Evolutionary conservation across 2,329 filamentous ascomycete genomes (phyloP), one percentile per base, ranked within the genome.

Genomic region (Exserohilum turcica): DNA sequence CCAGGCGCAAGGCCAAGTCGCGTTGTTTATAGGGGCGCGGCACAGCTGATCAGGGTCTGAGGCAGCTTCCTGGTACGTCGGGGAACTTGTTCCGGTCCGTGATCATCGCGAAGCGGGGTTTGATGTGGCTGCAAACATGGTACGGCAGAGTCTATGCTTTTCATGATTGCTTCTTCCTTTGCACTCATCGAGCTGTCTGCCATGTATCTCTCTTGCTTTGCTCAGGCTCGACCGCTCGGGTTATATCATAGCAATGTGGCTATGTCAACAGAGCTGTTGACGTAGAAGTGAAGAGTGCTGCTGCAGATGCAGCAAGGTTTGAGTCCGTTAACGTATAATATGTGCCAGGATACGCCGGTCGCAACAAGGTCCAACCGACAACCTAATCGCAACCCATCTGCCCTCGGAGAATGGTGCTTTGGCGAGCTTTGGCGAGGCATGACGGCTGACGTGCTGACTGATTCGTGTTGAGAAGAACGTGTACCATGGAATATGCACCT

Each of bases 111-210:
- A 37, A 51, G 48, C 35, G 48, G 48, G 48, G 48, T 51, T 46
- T 19, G 9, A 40, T 6, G 29, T 12, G 24, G 27, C 28, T 51
- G 13, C 15, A 9, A 39, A 27, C 21, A 24, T 35, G 39, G 47
- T 44, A 44, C 47, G 31, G 39, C 18, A 31, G 27, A 51, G 21
- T 43, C 48, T 43, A 40, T 39, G 48, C 48, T 31, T 36, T 44
- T 13, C 29, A 33, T 50, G 24, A 24, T 47, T 38, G 35, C 29
- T 39, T 39, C 29, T 51, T 40, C 19, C 15, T 44, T 15, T 28
- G 8, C 6, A 7, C 31, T 32, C 29, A 35, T 35, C 16, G 32
- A n/a, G 15, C 13, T 35, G 15, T 35, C 32, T 35, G 3, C 19
- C 18, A 5, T 15, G 10, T 29, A 33, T 43, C 7, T 18, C 13